These are phyloP conservation scores for Coemansia sp. DNA, from an alignment of 371 early-diverging fungal genomes.

Conservation along the genomic window DNA sequence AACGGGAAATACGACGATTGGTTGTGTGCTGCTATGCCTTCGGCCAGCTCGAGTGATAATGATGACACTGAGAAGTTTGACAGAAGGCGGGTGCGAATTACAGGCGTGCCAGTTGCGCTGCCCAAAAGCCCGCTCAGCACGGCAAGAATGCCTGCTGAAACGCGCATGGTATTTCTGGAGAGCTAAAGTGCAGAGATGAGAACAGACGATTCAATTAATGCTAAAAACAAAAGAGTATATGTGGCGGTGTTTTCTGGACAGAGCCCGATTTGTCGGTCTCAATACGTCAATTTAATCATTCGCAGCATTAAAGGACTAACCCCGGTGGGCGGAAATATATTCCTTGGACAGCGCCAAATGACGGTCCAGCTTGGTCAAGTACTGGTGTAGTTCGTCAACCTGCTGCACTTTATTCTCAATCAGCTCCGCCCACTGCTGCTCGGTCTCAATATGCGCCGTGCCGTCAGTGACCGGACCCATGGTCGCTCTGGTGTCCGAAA, in stretches of 20 bases:
- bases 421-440: slow-evolving; percentile 21
- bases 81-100: slow-evolving; percentile 30
- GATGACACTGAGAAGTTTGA: slow-evolving; percentile 40
- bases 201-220: neutral
- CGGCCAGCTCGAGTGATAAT: slow-evolving; percentile 53
- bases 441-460: slow-evolving; percentile 2
- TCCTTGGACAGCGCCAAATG: slow-evolving; percentile 44
- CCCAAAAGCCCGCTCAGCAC: neutral
- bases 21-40: slow-evolving; percentile 63
- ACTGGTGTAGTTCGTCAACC: slow-evolving; percentile 13
- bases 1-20: slow-evolving; percentile 61
- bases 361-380: slow-evolving; percentile 26
- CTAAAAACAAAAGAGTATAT: too few relatives aligned
- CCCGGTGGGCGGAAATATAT: slow-evolving; percentile 16
- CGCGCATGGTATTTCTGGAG: neutral
- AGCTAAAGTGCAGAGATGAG: neutral
- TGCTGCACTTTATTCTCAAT: slow-evolving; percentile 13
- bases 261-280: neutral
- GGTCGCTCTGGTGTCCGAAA: slow-evolving; percentile 19
- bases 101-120: slow-evolving; percentile 9
- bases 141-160: neutral
- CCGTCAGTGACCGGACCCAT: neutral
- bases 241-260: neutral
- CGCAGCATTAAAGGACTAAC: slow-evolving; percentile 6
- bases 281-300: neutral